Conservation (phyloP, 2,329 filamentous ascomycete species). For the Clonostachys sp. region DNA sequence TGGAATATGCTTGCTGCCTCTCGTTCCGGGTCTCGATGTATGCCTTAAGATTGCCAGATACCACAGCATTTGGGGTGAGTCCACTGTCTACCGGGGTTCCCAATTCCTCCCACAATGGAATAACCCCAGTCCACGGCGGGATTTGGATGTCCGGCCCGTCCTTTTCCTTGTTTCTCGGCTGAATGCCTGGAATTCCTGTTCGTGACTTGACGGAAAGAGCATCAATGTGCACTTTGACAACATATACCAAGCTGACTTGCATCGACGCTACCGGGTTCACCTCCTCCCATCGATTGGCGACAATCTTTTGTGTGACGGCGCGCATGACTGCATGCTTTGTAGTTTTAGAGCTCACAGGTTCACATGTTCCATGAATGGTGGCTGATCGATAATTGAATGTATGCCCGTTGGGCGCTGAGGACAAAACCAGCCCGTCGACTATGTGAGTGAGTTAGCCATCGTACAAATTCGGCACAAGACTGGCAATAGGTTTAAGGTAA, state of each 20-base stretch:
- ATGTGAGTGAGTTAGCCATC: not conserved
- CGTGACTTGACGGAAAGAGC: not conserved
- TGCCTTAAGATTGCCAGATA: not conserved
- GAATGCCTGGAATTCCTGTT: not conserved
- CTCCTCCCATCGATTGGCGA: not conserved
- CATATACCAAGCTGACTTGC: not conserved
- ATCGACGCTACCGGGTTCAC: not conserved
- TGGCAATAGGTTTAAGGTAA: not conserved
- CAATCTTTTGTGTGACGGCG: not conserved
- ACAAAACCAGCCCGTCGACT: not conserved
- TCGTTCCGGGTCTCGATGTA: not conserved
- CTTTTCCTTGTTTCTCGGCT: not conserved
- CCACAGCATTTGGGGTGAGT: not conserved
- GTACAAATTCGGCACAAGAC: not conserved
- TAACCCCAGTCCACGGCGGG: not conserved
- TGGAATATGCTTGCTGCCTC: not conserved
- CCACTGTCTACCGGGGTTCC: not conserved
- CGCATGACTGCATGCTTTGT: not conserved
- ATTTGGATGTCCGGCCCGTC: not conserved
- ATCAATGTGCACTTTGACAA: not conserved
- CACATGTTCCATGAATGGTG: not conserved
- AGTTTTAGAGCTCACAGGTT: not conserved
- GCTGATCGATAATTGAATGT: not conserved
- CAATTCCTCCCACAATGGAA: not conserved
- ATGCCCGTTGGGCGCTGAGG: not conserved